Evolutionary conservation across 192 early-diverging fungal species (phyloP), one percentile per base, ranked within the genome.

Genomic region (Chytriomyces sp.): DNA sequence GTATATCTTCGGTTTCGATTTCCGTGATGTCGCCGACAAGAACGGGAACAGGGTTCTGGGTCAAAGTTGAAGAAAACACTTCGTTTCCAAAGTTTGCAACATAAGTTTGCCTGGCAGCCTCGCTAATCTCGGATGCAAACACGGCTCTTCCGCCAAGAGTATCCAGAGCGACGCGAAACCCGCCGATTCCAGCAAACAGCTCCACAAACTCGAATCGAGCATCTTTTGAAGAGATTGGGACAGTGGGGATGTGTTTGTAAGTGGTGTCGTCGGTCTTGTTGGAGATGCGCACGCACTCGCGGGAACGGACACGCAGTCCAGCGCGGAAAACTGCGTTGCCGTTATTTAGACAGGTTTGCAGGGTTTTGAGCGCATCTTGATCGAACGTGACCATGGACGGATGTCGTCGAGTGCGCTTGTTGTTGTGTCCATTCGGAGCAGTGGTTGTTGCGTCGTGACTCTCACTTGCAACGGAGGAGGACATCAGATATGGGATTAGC

Each of bases 121-220:
- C 69, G 13, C 44, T 53, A 45, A 71, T 71, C 57, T 71, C 69
- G 50, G 49, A 57, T 50, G 69, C 69, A 60, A 71, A 71, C 6
- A 71, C 69, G 8, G 49, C 13, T 13, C 50, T 47, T 48, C 69
- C 69, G n/a, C 69, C 69, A 7, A 71, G 18, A 9, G 53, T 24
- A 59, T 71, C 69, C 50, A 71, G 24, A 3, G 69, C 69, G 9
- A 71, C 49, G 23, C 69, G 69, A 26, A 71, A 71, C 7, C 69
- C 69, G 57, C 69, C 69, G 7, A 71, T 71, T 59, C 69, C 69
- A 18, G 69, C 69, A 60, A 71, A 71, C 7, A 71, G 35, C 13
- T 71, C 69, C 18, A 71, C 57, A 50, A 23, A 71, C 57, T 16
- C 8, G 24, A 71, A 71, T 7, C 20, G 47, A 16, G 44, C n/a